Base-by-base conservation (phyloP, 2,329 filamentous ascomycete species). In the Trichoderma sp. region DNA sequence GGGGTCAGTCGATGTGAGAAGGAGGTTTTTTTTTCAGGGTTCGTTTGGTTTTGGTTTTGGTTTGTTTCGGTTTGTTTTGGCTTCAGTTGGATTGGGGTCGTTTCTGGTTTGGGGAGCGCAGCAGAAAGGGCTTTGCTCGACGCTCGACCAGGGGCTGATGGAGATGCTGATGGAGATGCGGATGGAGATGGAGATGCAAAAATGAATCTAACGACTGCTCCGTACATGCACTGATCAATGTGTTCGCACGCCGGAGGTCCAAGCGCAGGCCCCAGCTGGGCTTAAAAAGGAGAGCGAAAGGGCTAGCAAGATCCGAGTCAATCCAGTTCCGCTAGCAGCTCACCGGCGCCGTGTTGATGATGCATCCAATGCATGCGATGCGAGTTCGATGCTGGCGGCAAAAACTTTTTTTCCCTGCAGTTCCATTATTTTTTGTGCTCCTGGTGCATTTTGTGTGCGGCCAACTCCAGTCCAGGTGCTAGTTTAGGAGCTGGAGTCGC, bases 101-200 rank as follows among this genome's bases (percentile, higher is more conserved):
- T 26, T 57, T 57, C 14, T 30, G 61, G 61, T 21, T 26, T 63
- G 30, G n/a, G 47, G 47, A 67, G 64, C 64, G 64, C 47, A 67
- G 64, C 64, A 67, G 64, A 9, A 67, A 39, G 47, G 64, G 64
- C 64, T 67, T 67, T 34, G 47, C 64, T 56, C 64, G 43, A 66
- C 47, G 64, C 64, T 67, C n/a, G 51, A 67, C 64, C 64, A 67
- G 64, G 64, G 64, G 64, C 47, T 6, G 28, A 39, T 66, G 47
- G 63, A 56, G 53, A 28, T 30, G 8, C 63, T 3, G 28, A 34
- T 66, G 47, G 63, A 65, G 43, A 11, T 47, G 43, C 43, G 5
- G 9, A 11, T 51, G 43, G n/a, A 51, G 43, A 21, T 51, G 43
- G 43, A 21, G 43, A 51, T 51, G 47, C n/a, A 47, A 26, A 51